Base-by-base conservation (phyloP, 441 rosid species). In the Pelargonium myrrhifolium region DNA sequence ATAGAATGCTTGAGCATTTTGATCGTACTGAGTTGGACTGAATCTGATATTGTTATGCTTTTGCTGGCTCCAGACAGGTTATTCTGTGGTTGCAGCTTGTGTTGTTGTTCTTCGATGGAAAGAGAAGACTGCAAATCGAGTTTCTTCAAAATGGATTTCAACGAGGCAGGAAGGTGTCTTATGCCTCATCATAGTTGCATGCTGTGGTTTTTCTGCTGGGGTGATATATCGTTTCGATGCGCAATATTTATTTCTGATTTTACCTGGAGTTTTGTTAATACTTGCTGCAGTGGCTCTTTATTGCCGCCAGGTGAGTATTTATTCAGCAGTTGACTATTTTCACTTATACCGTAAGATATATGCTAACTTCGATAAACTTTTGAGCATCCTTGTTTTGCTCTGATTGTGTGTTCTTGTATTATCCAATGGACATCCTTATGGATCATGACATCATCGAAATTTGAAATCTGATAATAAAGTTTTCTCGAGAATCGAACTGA, bases 41-140 rank as follows among this genome's bases (percentile, higher is more conserved):
- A 66, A 53, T 67, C 72, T 75, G 15, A 62, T 55, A 4, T 67
- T 17, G 56, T 49, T 14, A 21, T 67, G n/a, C 65, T 71, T 58
- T 70, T 55, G 37, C 20, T 65, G 78, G 62, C 76, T 82, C 82
- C 89, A 91, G 99, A 94, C 98, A 35, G 97, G 97, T 65, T 94
- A 94, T 74, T 94, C 98, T 64, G 98, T 94, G 65, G 99, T 94
- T 78, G 89, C 98, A 58, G 97, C 98, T 53, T 89, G 89, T 70
- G 89, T 94, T 68, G 85, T 94, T 61, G 80, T 89, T 17, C 87
- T 91, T 75, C 92, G 97, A 53, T 82, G 86, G 91, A 83, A 87
- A 64, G 96, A 89, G 77, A 87, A 79, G 77, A 71, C 80, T 28
- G 71, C 64, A 49, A 83, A 74, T 76, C 82, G 67, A 68, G 68